Evolutionary conservation across 805 yeast genomes (phyloP), one percentile per base, ranked within the genome.

Genomic region (Candida caryicola): DNA sequence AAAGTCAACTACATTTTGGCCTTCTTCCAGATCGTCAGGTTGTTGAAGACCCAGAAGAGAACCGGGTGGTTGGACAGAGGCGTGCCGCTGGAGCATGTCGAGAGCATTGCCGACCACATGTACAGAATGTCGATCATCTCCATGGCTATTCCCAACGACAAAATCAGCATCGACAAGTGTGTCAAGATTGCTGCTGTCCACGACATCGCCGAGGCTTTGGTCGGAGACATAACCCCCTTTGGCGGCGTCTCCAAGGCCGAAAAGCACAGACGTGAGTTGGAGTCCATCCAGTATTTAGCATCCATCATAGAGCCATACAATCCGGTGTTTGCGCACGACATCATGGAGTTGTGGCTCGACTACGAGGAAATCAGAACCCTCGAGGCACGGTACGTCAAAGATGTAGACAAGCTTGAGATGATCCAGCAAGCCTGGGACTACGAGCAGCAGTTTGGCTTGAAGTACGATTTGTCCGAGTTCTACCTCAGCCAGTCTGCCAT

Each of bases 61-160:
- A 91, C 99, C 0, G 99, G 99, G 2, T 91, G 98, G 98, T 62
- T 91, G 15, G 91, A 88, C 55, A 79, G 77, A 52, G 65, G 66
- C 3, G 50, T 69, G 13, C 74, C 77, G 8, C 56, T 69, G 13
- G 69, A 69, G 1, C 51, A 68, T 17, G 80, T 82, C 2, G 86
- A 88, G 60, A 77, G 85, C 36, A 88, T 89, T 36, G 76, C 87
- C n/a, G 97, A 90, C 62, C 97, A 91, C 60, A 90, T 90, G 96
- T 90, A 91, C 58, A 73, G 99, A 40, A 90, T 91, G 96, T 79
- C 88, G 4, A 68, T 90, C 15, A 78, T 88, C 30, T 71, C 91
- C 16, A 77, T 89, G 83, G 60, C 88, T 17, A 73, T 87, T 30
- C 76, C 77, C 14, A 50, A 73, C 35, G 60, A 62, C n/a, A 61